Percentiles rank a stretch among this genome's conserved stretches.
phyloP scores from a whole-genome alignment of 345 rosid genomes.

The Eucalyptus pauciflora region DNA sequence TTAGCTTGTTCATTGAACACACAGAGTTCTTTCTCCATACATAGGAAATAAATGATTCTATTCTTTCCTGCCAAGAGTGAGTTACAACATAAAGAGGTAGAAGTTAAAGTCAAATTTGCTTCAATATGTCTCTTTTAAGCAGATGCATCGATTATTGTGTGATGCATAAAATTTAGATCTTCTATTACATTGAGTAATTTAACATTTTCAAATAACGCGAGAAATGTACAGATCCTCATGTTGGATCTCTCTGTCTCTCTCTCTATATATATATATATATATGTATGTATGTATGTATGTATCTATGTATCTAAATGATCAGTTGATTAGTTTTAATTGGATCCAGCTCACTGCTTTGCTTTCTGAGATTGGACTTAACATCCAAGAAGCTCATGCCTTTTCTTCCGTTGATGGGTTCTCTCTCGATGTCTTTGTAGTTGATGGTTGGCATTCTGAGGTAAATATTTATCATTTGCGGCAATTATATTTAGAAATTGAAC shows the following conservation, averaged over 20 bases:
- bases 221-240: background rate
- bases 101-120: background rate
- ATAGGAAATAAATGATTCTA: background rate
- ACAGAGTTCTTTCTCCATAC: background rate
- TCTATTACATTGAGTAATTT: background rate
- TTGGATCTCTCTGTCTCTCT: background rate
- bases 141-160: background rate
- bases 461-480: background rate
- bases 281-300: background rate
- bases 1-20: background rate
- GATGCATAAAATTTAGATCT: background rate
- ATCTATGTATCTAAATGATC: background rate
- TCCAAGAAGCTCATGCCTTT: conserved; percentile 98
- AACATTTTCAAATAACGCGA: background rate
- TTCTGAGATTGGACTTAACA: conserved; percentile 90
- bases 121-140: background rate
- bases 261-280: rapidly evolving
- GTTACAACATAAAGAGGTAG: background rate
- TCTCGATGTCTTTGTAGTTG: conserved; percentile 91
- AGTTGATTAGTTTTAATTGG: background rate
- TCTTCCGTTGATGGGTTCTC: conserved; percentile 95
- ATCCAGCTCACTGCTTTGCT: conserved; percentile 78
- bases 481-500: background rate
- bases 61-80: background rate
- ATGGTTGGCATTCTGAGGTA: conserved; percentile 94